Evolutionary conservation across 106 monocot genomes (phyloP).

Genomic region (Posidonia australis): DNA sequence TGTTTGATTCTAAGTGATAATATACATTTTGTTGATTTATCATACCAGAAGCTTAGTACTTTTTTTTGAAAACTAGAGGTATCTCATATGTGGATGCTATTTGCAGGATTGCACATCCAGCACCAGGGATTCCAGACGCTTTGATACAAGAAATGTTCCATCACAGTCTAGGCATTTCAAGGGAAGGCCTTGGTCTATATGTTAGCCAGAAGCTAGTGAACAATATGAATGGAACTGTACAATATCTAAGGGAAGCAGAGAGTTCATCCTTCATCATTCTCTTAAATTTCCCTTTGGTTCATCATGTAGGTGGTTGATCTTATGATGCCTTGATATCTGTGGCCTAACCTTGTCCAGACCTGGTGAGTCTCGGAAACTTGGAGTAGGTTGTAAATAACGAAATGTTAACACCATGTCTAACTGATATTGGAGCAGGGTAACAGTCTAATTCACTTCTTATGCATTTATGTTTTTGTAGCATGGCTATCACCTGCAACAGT

Average conservation of each 20-base stretch:
- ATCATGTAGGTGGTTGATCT: slow-evolving; percentile 6
- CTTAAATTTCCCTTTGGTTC: slow-evolving; percentile 61
- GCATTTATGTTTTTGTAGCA: no score
- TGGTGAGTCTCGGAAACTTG: background rate
- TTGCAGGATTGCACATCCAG: slow-evolving; percentile 73
- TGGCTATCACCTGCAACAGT: no score
- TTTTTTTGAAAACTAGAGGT: no score
- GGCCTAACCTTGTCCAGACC: background rate
- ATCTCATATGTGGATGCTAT: background rate
- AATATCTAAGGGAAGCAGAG: slow-evolving; percentile 68
- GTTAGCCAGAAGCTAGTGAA: slow-evolving; percentile 76
- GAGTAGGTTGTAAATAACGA: background rate
- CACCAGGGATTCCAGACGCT: slow-evolving; percentile 70
- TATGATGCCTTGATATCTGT: background rate
- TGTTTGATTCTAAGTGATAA: background rate
- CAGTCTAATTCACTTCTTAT: no score
- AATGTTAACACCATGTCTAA: no score
- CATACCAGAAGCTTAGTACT: background rate
- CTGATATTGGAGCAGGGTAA: no score
- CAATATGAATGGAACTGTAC: slow-evolving; percentile 84
- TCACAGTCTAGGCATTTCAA: slow-evolving; percentile 36
- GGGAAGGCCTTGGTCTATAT: slow-evolving; percentile 59
- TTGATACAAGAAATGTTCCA: slow-evolving; percentile 89
- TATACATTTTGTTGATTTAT: background rate
- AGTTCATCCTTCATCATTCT: slow-evolving; percentile 70